Base-by-base conservation (phyloP, 768 basidiomycete genomes). In the Tephrocybe sp. region DNA sequence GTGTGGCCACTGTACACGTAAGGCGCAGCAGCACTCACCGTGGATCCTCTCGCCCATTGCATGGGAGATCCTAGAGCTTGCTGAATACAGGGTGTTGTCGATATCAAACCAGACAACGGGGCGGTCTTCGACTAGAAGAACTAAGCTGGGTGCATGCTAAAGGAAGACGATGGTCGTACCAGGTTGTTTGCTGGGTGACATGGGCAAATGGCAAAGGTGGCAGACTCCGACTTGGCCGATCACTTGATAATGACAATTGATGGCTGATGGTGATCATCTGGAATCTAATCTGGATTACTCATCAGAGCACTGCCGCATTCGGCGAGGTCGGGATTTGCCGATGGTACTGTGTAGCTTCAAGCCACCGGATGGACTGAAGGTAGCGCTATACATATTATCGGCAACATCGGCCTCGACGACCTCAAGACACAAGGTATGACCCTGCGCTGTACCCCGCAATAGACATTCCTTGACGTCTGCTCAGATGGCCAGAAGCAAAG, bases 11-110 rank as follows among this genome's bases (percentile, higher is more conserved):
- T 34, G n/a, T 17, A 26, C 15, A 23, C 25, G n/a, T 6, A 14
- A 3, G 23, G 8, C 20, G n/a, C n/a, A n/a, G n/a, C 41, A 39
- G 25, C 7, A 39, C 32, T 28, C 58, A 86, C 91, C 81, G 60
- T 91, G 89, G 45, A 93, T 93, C 45, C 82, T 80, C 54, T 83
- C 67, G 11, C 85, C 84, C 92, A 94, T 93, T 15, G 80, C 84
- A 55, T 88, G 81, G 3, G 85, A 83, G 46, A 93, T 89, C 65
- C 77, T 83, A 17, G 83, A 74, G 58, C 79, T 85, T 0, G 88
- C 81, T 7, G 90, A 88, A 65, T 93, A 94, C 14, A 94, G 76
- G 2, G 90, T 92, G 60, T 94, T 93, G 68, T 93, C 92, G 52
- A 93, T 90, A 62, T 93, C 91, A 54, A 93, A 82, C 80, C 85